Percentiles rank a stretch among this genome's conserved stretches.
These are phyloP conservation scores for Phytophthora europaea DNA, from an alignment of 352 stramenopile species.

Conservation along the genomic window DNA sequence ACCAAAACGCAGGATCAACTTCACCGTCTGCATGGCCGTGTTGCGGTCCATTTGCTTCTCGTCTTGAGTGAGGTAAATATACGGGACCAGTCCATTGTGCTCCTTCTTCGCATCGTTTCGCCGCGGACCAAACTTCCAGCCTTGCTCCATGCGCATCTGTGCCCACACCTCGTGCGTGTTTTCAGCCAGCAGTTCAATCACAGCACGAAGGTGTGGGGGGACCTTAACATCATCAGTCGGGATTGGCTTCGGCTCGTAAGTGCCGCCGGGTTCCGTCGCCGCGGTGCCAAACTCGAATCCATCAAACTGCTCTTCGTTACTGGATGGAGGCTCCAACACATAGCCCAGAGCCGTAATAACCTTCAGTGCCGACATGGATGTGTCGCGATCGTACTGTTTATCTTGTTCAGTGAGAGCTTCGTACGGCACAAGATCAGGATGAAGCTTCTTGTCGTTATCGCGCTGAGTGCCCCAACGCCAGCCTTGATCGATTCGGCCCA, in stretches of 20 bases:
- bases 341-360: conserved; percentile 82
- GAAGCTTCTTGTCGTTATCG: conserved; percentile 77
- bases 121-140: conserved; percentile 78
- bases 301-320: conserved; percentile 57
- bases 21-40: conserved; percentile 86
- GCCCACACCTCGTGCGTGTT: conserved; percentile 90
- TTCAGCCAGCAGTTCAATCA: conserved; percentile 81
- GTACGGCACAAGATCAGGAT: conserved; percentile 80
- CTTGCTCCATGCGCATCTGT: conserved; percentile 83
- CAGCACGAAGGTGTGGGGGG: conserved; percentile 61
- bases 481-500: conserved; percentile 74
- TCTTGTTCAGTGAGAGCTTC: conserved; percentile 77
- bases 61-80: conserved; percentile 82
- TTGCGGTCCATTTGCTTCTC: conserved; percentile 90
- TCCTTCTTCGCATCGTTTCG: conserved; percentile 75
- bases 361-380: conserved; percentile 81
- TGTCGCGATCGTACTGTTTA: conserved; percentile 88
- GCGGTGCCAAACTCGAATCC: conserved; percentile 65
- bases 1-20: conserved; percentile 78
- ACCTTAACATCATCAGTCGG: conserved; percentile 73
- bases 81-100: conserved; percentile 82
- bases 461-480: conserved; percentile 72
- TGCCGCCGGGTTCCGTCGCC: conserved; percentile 55
- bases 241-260: conserved; percentile 74
- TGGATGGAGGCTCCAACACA: conserved; percentile 62